These are phyloP conservation scores for Talaromyces islandicus DNA, from an alignment of 2,329 filamentous ascomycete genomes.

Conservation along the genomic window DNA sequence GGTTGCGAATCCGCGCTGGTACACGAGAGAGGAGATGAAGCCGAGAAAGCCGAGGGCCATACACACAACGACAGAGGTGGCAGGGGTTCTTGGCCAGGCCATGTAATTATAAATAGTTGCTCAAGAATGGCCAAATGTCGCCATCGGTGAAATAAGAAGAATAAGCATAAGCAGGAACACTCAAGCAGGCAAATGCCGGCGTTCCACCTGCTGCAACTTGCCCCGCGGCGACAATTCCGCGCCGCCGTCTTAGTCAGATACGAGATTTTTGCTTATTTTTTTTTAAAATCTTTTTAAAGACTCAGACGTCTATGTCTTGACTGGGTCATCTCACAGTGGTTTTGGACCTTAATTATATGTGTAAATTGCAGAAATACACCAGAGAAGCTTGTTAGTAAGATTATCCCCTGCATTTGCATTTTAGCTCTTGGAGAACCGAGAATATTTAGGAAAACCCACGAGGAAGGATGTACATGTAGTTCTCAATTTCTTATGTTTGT, in stretches of 20 bases:
- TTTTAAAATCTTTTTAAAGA: too few relatives aligned
- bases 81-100: conserved; percentile 2
- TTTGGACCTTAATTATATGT: too few relatives aligned
- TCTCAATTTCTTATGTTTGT: too few relatives aligned
- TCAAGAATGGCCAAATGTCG: not conserved
- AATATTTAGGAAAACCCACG: too few relatives aligned
- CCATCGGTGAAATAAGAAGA: not conserved
- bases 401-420: too few relatives aligned
- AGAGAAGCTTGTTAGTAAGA: too few relatives aligned
- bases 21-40: conserved; percentile 1
- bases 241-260: not conserved
- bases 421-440: too few relatives aligned
- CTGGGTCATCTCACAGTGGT: too few relatives aligned
- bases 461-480: too few relatives aligned
- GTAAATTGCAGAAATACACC: too few relatives aligned
- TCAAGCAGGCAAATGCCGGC: not conserved
- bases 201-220: not conserved
- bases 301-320: too few relatives aligned
- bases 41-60: conserved; percentile 1
- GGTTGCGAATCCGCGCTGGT: conserved; percentile 1
- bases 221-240: not conserved
- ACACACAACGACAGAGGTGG: not conserved
- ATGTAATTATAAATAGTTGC: not conserved
- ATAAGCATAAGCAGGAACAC: too few relatives aligned
- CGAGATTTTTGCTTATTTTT: not conserved